Percentiles rank a stretch among this genome's conserved stretches.
Evolutionary conservation across 352 stramenopile species (phyloP).

Genomic region (Phytophthora vignae): DNA sequence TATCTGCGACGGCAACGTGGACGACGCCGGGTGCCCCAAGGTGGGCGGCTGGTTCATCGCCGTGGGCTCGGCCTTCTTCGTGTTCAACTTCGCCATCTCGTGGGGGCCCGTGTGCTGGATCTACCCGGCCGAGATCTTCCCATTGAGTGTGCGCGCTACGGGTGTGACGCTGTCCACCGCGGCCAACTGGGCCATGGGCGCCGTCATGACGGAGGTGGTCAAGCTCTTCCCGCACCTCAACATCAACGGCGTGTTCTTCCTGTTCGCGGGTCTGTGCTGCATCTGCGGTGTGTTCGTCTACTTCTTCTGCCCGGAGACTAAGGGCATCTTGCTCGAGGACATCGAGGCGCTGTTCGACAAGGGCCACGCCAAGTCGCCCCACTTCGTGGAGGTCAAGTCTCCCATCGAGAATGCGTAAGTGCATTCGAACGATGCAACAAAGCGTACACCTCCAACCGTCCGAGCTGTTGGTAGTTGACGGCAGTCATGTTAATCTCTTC

Average conservation of each 20-base stretch:
- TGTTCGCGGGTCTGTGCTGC: constrained; percentile 36
- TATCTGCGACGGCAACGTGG: constrained; percentile 33
- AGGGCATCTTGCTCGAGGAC: constrained; percentile 23
- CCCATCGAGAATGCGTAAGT: constrained; percentile 16
- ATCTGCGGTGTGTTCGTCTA: constrained; percentile 54
- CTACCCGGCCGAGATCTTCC: constrained; percentile 29
- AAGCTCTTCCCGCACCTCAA: constrained; percentile 28
- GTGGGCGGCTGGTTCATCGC: constrained; percentile 23
- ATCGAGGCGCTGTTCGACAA: constrained; percentile 24
- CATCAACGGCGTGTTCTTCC: constrained; percentile 31
- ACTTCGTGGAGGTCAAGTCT: constrained; percentile 28
- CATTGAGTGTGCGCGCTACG: constrained; percentile 40
- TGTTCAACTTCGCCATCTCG: constrained; percentile 24
- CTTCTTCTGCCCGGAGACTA: constrained; percentile 44
- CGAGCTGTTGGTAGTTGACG: background rate
- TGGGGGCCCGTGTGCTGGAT: constrained; percentile 27
- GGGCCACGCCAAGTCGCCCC: constrained; percentile 19
- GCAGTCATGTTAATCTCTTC: background rate
- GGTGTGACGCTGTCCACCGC: constrained; percentile 56
- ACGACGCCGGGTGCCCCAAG: constrained; percentile 11
- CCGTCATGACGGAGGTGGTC: constrained; percentile 28
- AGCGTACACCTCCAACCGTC: constrained; percentile 27
- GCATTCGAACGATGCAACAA: background rate
- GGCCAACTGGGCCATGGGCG: constrained; percentile 47
- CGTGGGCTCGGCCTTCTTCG: constrained; percentile 20